These are phyloP conservation scores for Balamuthia mandrillaris DNA, from an alignment of 208 protist species.

Conservation along the genomic window DNA sequence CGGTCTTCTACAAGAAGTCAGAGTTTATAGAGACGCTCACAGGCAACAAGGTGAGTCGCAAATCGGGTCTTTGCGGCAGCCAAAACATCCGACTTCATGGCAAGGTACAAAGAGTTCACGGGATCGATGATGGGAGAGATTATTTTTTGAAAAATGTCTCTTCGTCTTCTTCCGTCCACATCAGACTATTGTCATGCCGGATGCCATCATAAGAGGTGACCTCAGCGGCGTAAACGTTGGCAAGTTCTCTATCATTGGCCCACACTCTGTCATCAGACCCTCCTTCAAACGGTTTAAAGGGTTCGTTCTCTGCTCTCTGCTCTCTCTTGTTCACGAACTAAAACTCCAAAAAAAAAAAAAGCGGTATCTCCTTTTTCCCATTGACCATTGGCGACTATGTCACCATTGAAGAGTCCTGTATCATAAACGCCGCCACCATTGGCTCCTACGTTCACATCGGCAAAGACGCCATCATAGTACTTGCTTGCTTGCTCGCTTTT, in stretches of 20 bases:
- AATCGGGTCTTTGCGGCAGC: slow-evolving; percentile 51
- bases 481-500: too few species aligned
- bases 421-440: slow-evolving; percentile 57
- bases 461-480: slow-evolving; percentile 60
- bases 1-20: slow-evolving; percentile 49
- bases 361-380: slow-evolving; percentile 58
- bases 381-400: slow-evolving; percentile 63
- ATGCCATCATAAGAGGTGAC: slow-evolving; percentile 56
- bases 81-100: slow-evolving; percentile 56
- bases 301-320: too few species aligned
- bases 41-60: slow-evolving; percentile 56
- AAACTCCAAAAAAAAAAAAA: too few species aligned
- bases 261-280: slow-evolving; percentile 51
- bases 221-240: slow-evolving; percentile 57
- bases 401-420: slow-evolving; percentile 51
- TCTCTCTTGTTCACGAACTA: too few species aligned
- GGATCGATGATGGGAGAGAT: neutral
- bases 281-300: slow-evolving; percentile 59
- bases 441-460: slow-evolving; percentile 67
- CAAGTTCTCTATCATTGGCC: slow-evolving; percentile 37
- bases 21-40: slow-evolving; percentile 62
- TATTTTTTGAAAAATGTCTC: too few species aligned
- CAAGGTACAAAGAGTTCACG: slow-evolving; percentile 23
- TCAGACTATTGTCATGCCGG: slow-evolving; percentile 53
- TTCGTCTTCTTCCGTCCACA: neutral